Base-by-base conservation (phyloP, 805 yeast genomes). In the Candida insectalens region DNA sequence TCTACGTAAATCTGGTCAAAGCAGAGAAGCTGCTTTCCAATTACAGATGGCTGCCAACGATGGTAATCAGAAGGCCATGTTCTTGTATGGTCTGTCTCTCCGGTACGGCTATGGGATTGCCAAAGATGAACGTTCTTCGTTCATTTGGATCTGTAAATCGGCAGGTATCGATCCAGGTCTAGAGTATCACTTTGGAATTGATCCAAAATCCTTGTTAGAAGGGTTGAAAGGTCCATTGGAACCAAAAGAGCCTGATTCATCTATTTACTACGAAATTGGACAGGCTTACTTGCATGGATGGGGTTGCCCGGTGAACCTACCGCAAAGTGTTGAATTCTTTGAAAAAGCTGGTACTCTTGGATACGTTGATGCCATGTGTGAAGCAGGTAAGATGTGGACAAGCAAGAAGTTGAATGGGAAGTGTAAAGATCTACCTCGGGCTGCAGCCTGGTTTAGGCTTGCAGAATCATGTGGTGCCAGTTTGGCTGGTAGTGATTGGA, bases 401-500 rank as follows among this genome's bases (percentile, higher is more conserved):
- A 60, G 65, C 20, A 75, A 72, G 42, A 67, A 79, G 2, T 63
- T 62, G 41, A 28, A 23, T 12, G 51, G 54, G 8, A 64, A 74
- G 35, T 74, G 74, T 53, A 76, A 72, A 45, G 82, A 83, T 49
- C 51, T 66, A 32, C 52, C 57, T 30, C 60, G 69, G 45, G 83
- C 89, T 3, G 82, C 88, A 3, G 72, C 76, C 9, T 78, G 87
- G 77, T 69, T 73, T 37, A 62, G 88, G 27, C 55, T 73, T 21
- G 80, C 83, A 12, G 85, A 76, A 34, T 57, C 65, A 19, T 65
- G 67, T 42, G 87, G 87, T 3, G 69, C 68, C 16, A 68, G 65
- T 42, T 56, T 76, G 36, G 68, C 76, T 18, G 88, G 87, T 1
- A 74, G 78, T 37, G 71, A 76, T 39, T 81, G 89, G 89, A 77